Conservation (phyloP, 305 asterid species). For the Fraxinus nigra region DNA sequence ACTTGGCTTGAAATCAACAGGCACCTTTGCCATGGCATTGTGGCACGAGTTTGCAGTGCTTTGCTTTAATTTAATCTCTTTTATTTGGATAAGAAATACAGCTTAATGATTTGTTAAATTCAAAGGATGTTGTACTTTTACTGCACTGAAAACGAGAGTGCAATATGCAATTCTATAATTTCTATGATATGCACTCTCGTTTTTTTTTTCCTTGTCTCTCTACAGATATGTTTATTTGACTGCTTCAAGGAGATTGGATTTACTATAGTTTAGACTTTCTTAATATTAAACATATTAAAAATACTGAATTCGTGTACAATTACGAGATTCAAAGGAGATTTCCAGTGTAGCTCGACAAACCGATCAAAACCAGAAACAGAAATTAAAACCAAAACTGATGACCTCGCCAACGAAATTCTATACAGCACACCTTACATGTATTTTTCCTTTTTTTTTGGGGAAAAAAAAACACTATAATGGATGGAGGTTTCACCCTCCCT, state of each 20-base stretch:
- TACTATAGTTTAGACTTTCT: too few species aligned
- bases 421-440: background rate
- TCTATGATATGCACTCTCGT: too few species aligned
- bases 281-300: too few species aligned
- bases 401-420: constrained; percentile 1
- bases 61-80: background rate
- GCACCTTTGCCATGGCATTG: background rate
- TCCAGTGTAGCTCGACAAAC: constrained; percentile 8
- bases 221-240: too few species aligned
- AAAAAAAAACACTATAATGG: background rate
- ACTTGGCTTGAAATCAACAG: background rate
- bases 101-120: too few species aligned
- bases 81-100: background rate
- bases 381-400: constrained; percentile 10
- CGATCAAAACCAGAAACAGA: background rate
- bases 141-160: too few species aligned
- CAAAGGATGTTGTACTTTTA: too few species aligned
- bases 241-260: too few species aligned
- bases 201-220: too few species aligned
- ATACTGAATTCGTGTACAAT: background rate
- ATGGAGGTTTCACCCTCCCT: background rate
- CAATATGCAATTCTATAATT: too few species aligned
- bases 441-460: background rate
- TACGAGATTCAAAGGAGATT: background rate
- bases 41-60: background rate